Conservation (phyloP, 352 stramenopile species). For the Globisporangium cystogenes region DNA sequence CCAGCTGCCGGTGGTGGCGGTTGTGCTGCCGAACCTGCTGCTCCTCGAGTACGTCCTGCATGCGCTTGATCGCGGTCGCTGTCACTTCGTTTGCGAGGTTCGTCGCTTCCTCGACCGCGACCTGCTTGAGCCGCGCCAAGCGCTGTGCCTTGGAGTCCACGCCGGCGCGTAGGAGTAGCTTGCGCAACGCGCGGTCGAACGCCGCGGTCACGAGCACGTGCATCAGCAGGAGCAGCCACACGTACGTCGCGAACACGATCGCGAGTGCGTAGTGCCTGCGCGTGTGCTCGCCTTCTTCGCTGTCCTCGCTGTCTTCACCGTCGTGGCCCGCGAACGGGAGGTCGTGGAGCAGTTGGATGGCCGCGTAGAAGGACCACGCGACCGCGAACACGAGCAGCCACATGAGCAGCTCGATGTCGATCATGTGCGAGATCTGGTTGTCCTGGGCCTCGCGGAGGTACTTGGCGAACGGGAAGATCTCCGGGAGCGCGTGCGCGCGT, state of each 20-base stretch:
- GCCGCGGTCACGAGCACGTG: constrained; percentile 1
- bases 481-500: constrained; percentile 26
- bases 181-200: constrained; percentile 1
- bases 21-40: constrained; percentile 8
- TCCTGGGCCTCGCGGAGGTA: constrained; percentile 67
- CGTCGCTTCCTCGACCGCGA: constrained; percentile 19
- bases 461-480: constrained; percentile 67
- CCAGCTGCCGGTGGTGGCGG: constrained; percentile 1
- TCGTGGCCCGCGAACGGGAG: constrained; percentile 11
- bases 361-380: constrained; percentile 33
- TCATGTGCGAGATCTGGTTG: constrained; percentile 78
- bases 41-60: constrained; percentile 21
- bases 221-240: constrained; percentile 5
- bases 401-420: constrained; percentile 63
- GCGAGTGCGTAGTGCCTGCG: constrained; percentile 8
- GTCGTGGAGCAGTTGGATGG: constrained; percentile 12
- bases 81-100: constrained; percentile 20
- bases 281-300: neutral
- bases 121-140: constrained; percentile 15
- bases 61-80: constrained; percentile 18
- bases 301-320: neutral
- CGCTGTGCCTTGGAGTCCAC: neutral
- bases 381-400: constrained; percentile 50
- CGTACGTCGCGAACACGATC: constrained; percentile 3
- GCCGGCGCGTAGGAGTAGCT: constrained; percentile 3